Percentiles rank a stretch among this genome's conserved stretches.
Evolutionary conservation across 148 eudicot species (phyloP).

Genomic region (Hydrangea macrophylla): DNA sequence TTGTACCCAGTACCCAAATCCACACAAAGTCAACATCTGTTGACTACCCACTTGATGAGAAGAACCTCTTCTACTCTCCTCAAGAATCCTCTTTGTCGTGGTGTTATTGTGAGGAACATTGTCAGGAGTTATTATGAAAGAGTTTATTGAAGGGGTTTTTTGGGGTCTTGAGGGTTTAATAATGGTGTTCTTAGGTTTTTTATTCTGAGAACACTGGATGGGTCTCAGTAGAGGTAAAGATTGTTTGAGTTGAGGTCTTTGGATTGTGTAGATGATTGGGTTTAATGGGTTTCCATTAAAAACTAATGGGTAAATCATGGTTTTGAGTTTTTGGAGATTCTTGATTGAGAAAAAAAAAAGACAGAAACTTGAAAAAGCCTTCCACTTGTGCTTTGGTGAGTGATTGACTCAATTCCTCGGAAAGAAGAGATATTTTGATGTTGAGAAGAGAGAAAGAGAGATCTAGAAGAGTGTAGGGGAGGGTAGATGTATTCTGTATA

Average conservation of each 20-base stretch:
- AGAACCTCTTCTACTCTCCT: conserved; percentile 21
- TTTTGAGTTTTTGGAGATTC: not conserved
- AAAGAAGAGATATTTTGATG: not conserved
- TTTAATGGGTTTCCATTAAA: conserved; percentile 17
- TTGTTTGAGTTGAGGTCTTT: conserved; percentile 8
- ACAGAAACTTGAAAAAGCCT: not conserved
- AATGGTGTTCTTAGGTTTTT: conserved; percentile 20
- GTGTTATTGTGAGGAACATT: conserved; percentile 11
- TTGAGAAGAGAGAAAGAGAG: conserved; percentile 10
- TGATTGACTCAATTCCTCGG: not conserved
- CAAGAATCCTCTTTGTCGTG: conserved; percentile 3
- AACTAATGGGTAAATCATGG: conserved; percentile 19
- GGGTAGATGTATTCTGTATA: not conserved
- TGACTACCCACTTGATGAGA: conserved; percentile 34
- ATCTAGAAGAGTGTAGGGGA: conserved; percentile 22
- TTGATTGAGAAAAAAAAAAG: not conserved
- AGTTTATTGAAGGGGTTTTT: conserved; percentile 14
- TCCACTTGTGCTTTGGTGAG: not conserved
- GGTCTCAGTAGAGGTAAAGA: conserved; percentile 5
- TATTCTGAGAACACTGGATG: conserved; percentile 10
- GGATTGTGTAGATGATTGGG: not conserved
- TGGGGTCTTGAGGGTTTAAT: conserved; percentile 8
- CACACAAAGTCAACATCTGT: conserved; percentile 66
- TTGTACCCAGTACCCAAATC: conserved; percentile 87
- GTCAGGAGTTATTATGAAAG: not conserved